These are phyloP conservation scores for Cystobasidiopsis lactophilus DNA, from an alignment of 768 basidiomycete genomes.

Conservation along the genomic window DNA sequence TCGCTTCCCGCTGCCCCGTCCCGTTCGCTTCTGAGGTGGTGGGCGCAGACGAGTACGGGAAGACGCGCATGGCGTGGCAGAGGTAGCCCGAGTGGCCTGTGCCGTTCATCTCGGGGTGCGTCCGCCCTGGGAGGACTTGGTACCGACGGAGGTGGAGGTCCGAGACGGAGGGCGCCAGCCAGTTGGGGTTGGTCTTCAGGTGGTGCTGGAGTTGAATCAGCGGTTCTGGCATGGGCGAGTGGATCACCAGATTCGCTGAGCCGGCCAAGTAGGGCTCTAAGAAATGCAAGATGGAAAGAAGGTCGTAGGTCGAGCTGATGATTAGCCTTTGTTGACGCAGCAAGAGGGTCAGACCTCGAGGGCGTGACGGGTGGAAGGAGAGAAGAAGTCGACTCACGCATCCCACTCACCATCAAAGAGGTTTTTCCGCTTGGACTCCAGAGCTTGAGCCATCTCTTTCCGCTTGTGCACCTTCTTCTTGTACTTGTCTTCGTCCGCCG, in stretches of 20 bases:
- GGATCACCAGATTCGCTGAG: slow-evolving; percentile 64
- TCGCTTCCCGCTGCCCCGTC: neutral
- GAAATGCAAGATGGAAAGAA: slow-evolving; percentile 51
- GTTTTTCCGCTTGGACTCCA: slow-evolving; percentile 29
- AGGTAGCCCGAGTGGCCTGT: slow-evolving; percentile 76
- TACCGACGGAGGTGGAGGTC: slow-evolving; percentile 76
- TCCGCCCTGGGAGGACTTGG: slow-evolving; percentile 87
- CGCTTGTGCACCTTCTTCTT: slow-evolving; percentile 36
- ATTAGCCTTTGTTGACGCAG: slow-evolving; percentile 34
- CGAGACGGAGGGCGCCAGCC: slow-evolving; percentile 43
- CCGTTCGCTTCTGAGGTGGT: no score
- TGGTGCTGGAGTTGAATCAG: slow-evolving; percentile 29
- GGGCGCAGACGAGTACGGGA: neutral
- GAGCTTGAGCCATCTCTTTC: slow-evolving; percentile 40
- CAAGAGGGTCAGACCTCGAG: neutral
- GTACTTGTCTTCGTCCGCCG: slow-evolving; percentile 47
- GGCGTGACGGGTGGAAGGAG: neutral
- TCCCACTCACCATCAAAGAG: neutral
- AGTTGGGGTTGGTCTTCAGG: slow-evolving; percentile 52
- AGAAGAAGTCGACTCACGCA: neutral
- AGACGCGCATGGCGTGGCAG: slow-evolving; percentile 64
- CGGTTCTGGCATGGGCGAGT: slow-evolving; percentile 45
- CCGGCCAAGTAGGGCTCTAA: slow-evolving; percentile 58
- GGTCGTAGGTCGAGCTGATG: slow-evolving; percentile 64
- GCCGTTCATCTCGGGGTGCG: slow-evolving; percentile 82